Evolutionary conservation across 2,329 filamentous ascomycete species (phyloP).

Genomic region (Botryotinia calthae): DNA sequence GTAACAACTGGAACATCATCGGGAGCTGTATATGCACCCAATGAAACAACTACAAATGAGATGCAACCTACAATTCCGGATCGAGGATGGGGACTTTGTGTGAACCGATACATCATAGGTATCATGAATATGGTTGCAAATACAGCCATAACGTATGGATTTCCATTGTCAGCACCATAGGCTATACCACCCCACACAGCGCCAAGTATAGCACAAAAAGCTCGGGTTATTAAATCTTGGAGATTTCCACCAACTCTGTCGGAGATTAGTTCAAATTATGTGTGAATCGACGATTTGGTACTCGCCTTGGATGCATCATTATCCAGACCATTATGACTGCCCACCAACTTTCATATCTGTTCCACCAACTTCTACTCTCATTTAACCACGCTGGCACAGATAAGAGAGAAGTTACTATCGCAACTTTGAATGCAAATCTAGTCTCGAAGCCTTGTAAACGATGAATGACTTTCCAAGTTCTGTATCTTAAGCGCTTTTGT

Average conservation of each 20-base stretch:
- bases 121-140: slow-evolving; percentile 57
- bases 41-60: slow-evolving; percentile 54
- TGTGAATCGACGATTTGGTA: not conserved
- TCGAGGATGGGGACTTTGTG: slow-evolving; percentile 54
- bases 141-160: slow-evolving; percentile 53
- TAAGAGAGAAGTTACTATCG: slow-evolving; percentile 49
- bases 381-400: slow-evolving; percentile 54
- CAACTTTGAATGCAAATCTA: slow-evolving; percentile 56
- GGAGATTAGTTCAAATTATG: not conserved
- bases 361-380: slow-evolving; percentile 51
- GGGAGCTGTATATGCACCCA: slow-evolving; percentile 39
- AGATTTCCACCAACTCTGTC: slow-evolving; percentile 54
- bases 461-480: slow-evolving; percentile 50
- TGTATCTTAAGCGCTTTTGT: slow-evolving; percentile 45
- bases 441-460: slow-evolving; percentile 57
- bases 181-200: slow-evolving; percentile 55
- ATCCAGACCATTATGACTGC: slow-evolving; percentile 45
- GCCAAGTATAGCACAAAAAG: slow-evolving; percentile 50
- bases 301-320: slow-evolving; percentile 47
- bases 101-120: slow-evolving; percentile 58
- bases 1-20: slow-evolving; percentile 40
- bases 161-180: slow-evolving; percentile 51
- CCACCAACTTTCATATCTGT: slow-evolving; percentile 57
- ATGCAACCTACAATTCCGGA: slow-evolving; percentile 59
- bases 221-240: slow-evolving; percentile 54